A percentile compares a stretch with the other conserved stretches of the same genome.
Conservation (phyloP, 306 rosid genomes). For the Vigna hirtella region DNA sequence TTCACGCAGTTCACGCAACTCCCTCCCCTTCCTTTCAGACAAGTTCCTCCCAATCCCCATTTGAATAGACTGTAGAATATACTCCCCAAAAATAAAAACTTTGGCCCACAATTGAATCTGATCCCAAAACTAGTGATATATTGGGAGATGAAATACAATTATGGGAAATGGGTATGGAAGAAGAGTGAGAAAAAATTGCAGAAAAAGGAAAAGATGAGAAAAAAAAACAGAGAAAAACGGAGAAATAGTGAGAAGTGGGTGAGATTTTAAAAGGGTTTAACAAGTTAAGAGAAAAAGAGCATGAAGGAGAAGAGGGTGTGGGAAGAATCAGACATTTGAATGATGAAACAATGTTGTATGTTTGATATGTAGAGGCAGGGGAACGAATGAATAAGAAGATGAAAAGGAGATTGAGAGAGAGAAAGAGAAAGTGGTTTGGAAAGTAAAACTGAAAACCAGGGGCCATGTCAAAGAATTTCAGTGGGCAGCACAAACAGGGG, state of each 20-base stretch:
- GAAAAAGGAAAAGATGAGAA: constrained; percentile 30
- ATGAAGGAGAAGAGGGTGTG: constrained; percentile 28
- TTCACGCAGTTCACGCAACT: constrained; percentile 54
- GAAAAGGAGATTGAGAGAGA: constrained; percentile 35
- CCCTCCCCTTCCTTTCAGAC: constrained; percentile 57
- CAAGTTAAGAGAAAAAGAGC: constrained; percentile 45
- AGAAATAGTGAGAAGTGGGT: not conserved
- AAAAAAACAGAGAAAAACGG: constrained; percentile 25
- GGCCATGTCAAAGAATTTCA: constrained; percentile 76
- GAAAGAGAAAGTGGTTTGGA: constrained; percentile 53
- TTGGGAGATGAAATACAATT: constrained; percentile 1
- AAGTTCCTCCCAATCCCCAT: constrained; percentile 78
- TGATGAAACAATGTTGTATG: not conserved
- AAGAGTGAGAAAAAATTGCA: not conserved
- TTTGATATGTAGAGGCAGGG: constrained; percentile 48
- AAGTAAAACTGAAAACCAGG: constrained; percentile 85
- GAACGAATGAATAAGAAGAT: constrained; percentile 1
- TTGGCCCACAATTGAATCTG: not conserved
- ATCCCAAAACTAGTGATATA: not conserved
- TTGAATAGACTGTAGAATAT: constrained; percentile 5
- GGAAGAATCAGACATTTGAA: not conserved
- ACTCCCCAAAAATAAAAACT: not conserved
- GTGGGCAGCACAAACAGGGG: constrained; percentile 91
- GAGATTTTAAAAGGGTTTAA: constrained; percentile 37
- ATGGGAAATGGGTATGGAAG: constrained; percentile 20